Conservation (phyloP, 2,329 filamentous ascomycete genomes). For the Trichoderma harzianum region DNA sequence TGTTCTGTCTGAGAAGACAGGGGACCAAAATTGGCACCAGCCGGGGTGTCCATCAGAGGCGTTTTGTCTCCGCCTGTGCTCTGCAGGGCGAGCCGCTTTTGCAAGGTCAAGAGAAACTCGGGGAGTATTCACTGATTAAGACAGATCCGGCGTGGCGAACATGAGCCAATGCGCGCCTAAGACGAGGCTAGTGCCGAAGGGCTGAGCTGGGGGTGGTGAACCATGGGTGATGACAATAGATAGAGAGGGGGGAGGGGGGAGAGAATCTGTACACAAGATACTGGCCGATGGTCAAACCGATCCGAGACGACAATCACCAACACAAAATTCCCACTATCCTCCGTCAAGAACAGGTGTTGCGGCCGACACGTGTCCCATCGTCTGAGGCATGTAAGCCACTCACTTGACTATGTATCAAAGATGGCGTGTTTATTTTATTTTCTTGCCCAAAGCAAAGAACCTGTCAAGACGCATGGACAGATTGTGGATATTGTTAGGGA, state of each 20-base stretch:
- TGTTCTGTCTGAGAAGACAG: constrained; percentile 25
- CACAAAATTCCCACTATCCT: background rate
- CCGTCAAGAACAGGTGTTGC: background rate
- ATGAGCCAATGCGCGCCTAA: constrained; percentile 15
- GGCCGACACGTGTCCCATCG: background rate
- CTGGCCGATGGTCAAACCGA: background rate
- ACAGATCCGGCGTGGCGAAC: constrained; percentile 20
- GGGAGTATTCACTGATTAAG: constrained; percentile 15
- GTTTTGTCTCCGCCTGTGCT: constrained; percentile 22
- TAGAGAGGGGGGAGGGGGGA: background rate
- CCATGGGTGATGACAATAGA: background rate
- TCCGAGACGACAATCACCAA: background rate
- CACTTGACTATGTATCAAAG: background rate
- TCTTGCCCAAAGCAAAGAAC: background rate
- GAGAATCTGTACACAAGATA: background rate
- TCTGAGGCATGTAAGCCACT: constrained; percentile 5
- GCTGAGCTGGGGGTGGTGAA: constrained; percentile 13
- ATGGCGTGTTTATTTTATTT: background rate
- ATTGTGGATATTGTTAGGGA: background rate
- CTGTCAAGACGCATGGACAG: background rate
- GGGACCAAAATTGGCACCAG: constrained; percentile 20
- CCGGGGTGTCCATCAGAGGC: constrained; percentile 17
- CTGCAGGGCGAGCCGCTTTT: constrained; percentile 19
- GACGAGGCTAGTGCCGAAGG: constrained; percentile 15
- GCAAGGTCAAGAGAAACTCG: constrained; percentile 12